These are phyloP conservation scores for Albizia julibrissin DNA, from an alignment of 306 rosid genomes.

Conservation along the genomic window DNA sequence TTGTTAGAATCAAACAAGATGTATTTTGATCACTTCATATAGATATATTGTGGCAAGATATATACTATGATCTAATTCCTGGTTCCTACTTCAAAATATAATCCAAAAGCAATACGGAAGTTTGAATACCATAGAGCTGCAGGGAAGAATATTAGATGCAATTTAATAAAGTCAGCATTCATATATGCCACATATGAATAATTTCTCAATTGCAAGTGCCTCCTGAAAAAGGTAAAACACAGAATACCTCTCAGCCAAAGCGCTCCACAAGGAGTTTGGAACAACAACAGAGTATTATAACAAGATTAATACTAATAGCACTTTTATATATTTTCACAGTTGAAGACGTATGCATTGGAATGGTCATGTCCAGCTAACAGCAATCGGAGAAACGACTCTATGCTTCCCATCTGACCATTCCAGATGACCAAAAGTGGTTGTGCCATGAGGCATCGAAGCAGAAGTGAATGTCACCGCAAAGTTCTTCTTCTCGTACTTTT, in stretches of 20 bases:
- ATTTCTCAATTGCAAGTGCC: neutral
- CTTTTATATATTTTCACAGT: constrained; percentile 27
- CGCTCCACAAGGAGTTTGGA: neutral
- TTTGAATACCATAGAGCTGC: neutral
- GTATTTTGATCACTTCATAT: too few species aligned
- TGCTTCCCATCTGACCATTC: constrained; percentile 94
- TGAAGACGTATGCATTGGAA: neutral
- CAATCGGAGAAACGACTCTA: constrained; percentile 71
- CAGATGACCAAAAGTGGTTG: constrained; percentile 62
- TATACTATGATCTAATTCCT: too few species aligned
- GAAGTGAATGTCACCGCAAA: constrained; percentile 71
- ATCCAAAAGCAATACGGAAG: too few species aligned
- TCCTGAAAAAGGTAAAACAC: neutral
- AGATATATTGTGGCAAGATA: neutral
- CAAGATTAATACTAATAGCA: neutral
- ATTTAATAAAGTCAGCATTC: constrained; percentile 1
- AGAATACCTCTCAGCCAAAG: neutral
- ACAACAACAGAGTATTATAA: constrained; percentile 6
- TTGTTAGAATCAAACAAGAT: too few species aligned
- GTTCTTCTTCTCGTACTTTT: constrained; percentile 55
- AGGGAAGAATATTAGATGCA: constrained; percentile 7
- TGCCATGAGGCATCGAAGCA: constrained; percentile 58
- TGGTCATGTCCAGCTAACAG: constrained; percentile 73
- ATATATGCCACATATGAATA: neutral
- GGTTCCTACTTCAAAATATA: too few species aligned